These are phyloP conservation scores for bread wheat (Triticum aestivum) DNA, from an alignment of 176 grass and related monocot species.

Conservation along the genomic window IWGSC_CS_RefSeq_v2.1 NC_057812.1:646137658-646138157, in stretches of 20 bases:
- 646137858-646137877: background rate
- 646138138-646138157: too few relatives aligned
- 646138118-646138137: too few relatives aligned
- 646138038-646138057: too few relatives aligned
- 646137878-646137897: constrained; percentile 6
- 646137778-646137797: background rate
- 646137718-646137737: background rate
- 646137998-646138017: too few relatives aligned
- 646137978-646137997: too few relatives aligned
- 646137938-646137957: background rate
- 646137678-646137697: background rate
- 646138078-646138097: too few relatives aligned
- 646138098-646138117: too few relatives aligned
- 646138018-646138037: too few relatives aligned
- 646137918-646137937: background rate
- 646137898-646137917: background rate
- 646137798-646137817: background rate
- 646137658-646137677: background rate
- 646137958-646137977: background rate
- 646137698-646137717: background rate
- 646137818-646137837: background rate
- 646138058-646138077: too few relatives aligned
- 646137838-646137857: too few relatives aligned
- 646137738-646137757: background rate
- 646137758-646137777: background rate